Evolutionary conservation across 2,329 filamentous ascomycete genomes (phyloP), one percentile per base, ranked within the genome.

Genomic region (Thyridium curvatum): DNA sequence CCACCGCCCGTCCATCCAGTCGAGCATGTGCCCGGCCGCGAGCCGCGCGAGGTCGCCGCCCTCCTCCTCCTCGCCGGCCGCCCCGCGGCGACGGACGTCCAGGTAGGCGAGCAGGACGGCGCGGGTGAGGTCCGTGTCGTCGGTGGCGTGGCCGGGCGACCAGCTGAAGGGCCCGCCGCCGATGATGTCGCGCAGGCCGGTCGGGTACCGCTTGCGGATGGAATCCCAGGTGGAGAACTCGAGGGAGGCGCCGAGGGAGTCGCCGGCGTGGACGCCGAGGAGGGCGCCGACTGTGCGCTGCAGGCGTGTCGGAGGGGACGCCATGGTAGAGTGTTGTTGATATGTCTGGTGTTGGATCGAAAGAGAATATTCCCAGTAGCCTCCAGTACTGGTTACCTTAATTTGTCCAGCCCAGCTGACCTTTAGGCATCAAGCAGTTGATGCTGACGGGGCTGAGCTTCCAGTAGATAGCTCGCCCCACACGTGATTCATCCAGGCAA

Each of bases 41-140:
- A 54, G 39, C 4, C 46, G 47, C 3, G 54, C 55, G 8, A 70
- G 37, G 35, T 64, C 56, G 12, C 42, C 42, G 10, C n/a, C n/a
- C n/a, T n/a, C n/a, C n/a, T n/a, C n/a, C n/a, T 42, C 3, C 18
- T 14, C 13, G 31, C 33, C 16, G 37, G 14, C 35, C 18, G 30
- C 32, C 13, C 18, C 34, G 34, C 26, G 37, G 39, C n/a, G 14
- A 10, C 36, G 12, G 10, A 26, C 18, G 34, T 62, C 60, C 1
- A 42, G 50, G 43, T 71, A 71, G 4, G 65, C 65, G 12, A 71
- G 56, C 5, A 71, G 52, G 1, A 70, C 61, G 9, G 59, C 66
- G 4, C 67, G 64, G 4, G 65, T 68, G 45, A 71, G 53, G 45
- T 71, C 67, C 1, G 67, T 71, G 46, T 71, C 67, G 47, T 71